Evolutionary conservation across 306 rosid species (phyloP), one percentile per base, ranked within the genome.

Genomic region (Hippophae gyantsensis): DNA sequence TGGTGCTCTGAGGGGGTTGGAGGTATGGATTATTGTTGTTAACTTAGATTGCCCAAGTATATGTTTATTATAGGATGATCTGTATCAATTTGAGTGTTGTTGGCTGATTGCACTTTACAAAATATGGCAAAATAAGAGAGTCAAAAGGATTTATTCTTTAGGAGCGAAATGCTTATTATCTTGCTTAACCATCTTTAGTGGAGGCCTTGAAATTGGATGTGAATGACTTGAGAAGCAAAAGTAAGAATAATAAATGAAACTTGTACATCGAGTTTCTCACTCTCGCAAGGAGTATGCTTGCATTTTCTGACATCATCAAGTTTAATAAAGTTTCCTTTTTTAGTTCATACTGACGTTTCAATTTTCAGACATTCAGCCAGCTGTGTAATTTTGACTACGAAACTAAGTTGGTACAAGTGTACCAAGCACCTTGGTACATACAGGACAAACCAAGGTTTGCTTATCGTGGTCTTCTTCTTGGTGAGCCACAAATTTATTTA

Each of bases 311-410:
- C 38, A 32, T 32, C 38, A 32, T 32, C 38, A 32, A 32, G 38
- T 32, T 32, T 32, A 32, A 32, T 32, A 32, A 32, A 32, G 52
- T 62, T 41, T 40, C 7, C 50, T 64, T 48, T 44, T 55, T 70
- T 73, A 6, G 60, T 60, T 54, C 67, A 57, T 62, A 41, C 62
- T 40, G 38, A 32, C 13, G 62, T 71, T 53, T 73, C 52, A 71
- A 69, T 70, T 70, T 72, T 64, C 70, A 92, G 99, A 92, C 99
- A 62, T 88, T 92, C 90, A 92, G 99, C 69, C 99, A 92, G 69
- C 58, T 92, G 74, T 92, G 97, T 61, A 66, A 77, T 46, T 88
- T 83, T 62, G 89, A 92, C 78, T 92, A 83, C 66, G 80, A 76
- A 42, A 78, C 86, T 47, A 92, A 92, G 70, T 70, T 81, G 45